A percentile compares a stretch with the other conserved stretches of the same genome.
These are phyloP conservation scores for Annulohypoxylon bovei DNA, from an alignment of 495 filamentous ascomycete genomes.

Conservation along the genomic window DNA sequence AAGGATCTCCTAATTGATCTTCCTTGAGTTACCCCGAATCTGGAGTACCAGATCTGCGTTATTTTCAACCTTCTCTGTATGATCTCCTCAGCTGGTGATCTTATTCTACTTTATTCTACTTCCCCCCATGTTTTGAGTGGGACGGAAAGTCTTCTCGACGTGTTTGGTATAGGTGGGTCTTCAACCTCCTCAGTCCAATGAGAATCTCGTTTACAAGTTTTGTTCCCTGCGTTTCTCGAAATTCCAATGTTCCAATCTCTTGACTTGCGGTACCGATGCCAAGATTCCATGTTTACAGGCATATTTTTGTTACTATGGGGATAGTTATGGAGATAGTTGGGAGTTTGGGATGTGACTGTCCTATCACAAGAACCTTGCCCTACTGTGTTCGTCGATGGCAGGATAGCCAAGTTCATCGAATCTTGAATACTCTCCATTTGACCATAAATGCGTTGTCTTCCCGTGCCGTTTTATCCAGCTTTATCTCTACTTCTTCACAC, in stretches of 20 bases:
- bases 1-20: constrained; percentile 41
- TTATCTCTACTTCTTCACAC: constrained; percentile 39
- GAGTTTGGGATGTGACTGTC: constrained; percentile 18
- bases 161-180: constrained; percentile 39
- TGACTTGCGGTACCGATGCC: constrained; percentile 10
- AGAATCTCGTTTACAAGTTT: constrained; percentile 13
- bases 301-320: background rate
- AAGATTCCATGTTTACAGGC: constrained; percentile 24
- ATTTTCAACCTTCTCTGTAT: constrained; percentile 29
- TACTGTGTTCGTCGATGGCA: constrained; percentile 29
- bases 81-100: constrained; percentile 38
- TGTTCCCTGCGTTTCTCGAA: constrained; percentile 29
- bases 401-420: constrained; percentile 32
- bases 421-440: constrained; percentile 27
- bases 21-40: constrained; percentile 21
- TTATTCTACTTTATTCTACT: constrained; percentile 16
- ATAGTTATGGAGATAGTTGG: no score
- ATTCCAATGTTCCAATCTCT: constrained; percentile 10
- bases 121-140: constrained; percentile 33
- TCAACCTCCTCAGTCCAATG: constrained; percentile 24
- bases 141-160: constrained; percentile 25
- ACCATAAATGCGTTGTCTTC: constrained; percentile 45
- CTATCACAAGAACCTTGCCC: constrained; percentile 22
- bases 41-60: constrained; percentile 28
- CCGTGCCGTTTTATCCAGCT: constrained; percentile 20